These are phyloP conservation scores for Penicillium sp. DNA, from an alignment of 2,329 filamentous ascomycete genomes.

Conservation along the genomic window DNA sequence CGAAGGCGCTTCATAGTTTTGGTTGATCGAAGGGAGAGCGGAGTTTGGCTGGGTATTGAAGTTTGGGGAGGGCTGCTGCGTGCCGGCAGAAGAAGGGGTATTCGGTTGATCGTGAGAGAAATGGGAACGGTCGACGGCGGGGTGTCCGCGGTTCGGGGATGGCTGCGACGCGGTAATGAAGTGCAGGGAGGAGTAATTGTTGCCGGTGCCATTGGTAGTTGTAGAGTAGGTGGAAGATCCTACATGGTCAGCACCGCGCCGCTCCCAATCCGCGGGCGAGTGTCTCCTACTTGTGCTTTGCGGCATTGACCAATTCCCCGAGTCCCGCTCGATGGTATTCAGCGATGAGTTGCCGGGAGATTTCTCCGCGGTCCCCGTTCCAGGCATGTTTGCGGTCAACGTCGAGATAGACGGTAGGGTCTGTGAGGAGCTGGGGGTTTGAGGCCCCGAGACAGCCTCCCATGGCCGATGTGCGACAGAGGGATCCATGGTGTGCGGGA, in stretches of 20 bases:
- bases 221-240: slow-evolving; percentile 54
- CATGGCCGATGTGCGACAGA: slow-evolving; percentile 46
- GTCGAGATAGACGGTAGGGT: slow-evolving; percentile 51
- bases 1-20: slow-evolving; percentile 55
- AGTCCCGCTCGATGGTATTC: slow-evolving; percentile 55
- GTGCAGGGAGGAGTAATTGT: slow-evolving; percentile 44
- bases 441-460: slow-evolving; percentile 42
- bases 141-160: slow-evolving; percentile 45
- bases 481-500: slow-evolving; percentile 38
- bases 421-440: slow-evolving; percentile 39
- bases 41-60: slow-evolving; percentile 43
- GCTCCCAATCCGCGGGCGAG: slow-evolving; percentile 12
- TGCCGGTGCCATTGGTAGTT: slow-evolving; percentile 46
- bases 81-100: slow-evolving; percentile 38
- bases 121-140: slow-evolving; percentile 44
- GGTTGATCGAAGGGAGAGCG: slow-evolving; percentile 60
- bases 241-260: slow-evolving; percentile 30
- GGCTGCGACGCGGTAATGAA: slow-evolving; percentile 49
- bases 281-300: slow-evolving; percentile 56
- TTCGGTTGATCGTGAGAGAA: slow-evolving; percentile 43
- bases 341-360: slow-evolving; percentile 44
- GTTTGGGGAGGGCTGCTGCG: slow-evolving; percentile 40
- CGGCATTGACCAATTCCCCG: slow-evolving; percentile 61
- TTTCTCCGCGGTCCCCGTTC: slow-evolving; percentile 39
- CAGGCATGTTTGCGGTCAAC: slow-evolving; percentile 46